A percentile compares a stretch with the other conserved stretches of the same genome.
Conservation (phyloP, 2,329 filamentous ascomycete species). For the Arthrinium phaeospermum region DNA sequence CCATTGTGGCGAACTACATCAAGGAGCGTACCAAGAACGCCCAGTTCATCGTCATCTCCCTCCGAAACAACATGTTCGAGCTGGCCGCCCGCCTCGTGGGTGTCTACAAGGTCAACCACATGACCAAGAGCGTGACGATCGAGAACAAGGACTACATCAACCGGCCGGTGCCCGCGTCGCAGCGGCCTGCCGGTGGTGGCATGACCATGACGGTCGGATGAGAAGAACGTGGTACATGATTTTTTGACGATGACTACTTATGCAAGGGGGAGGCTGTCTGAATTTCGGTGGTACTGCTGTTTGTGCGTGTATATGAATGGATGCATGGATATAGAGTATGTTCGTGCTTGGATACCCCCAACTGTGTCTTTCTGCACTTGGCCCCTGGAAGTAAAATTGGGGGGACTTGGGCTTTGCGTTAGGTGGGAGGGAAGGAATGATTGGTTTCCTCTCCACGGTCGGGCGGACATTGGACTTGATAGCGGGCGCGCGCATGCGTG, state of each 20-base stretch:
- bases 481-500: neutral
- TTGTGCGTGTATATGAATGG: neutral
- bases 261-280: neutral
- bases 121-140: constrained; percentile 91
- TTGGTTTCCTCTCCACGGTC: neutral
- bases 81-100: constrained; percentile 93
- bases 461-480: neutral
- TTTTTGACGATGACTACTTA: neutral
- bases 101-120: constrained; percentile 99
- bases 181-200: neutral
- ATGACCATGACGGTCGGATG: neutral
- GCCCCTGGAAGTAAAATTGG: neutral
- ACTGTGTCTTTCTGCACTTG: constrained; percentile 12
- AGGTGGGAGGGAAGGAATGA: neutral
- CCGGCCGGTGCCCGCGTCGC: constrained; percentile 24
- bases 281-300: neutral
- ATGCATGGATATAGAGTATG: neutral
- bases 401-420: neutral
- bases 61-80: constrained; percentile 99
- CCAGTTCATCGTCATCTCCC: constrained; percentile 97
- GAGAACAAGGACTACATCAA: constrained; percentile 80
- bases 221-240: neutral
- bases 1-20: constrained; percentile 98
- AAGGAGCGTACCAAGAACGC: constrained; percentile 99
- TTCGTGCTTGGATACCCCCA: constrained; percentile 3